Evolutionary conservation across 208 protist species (phyloP).

Genomic region (Leishmania major): DNA sequence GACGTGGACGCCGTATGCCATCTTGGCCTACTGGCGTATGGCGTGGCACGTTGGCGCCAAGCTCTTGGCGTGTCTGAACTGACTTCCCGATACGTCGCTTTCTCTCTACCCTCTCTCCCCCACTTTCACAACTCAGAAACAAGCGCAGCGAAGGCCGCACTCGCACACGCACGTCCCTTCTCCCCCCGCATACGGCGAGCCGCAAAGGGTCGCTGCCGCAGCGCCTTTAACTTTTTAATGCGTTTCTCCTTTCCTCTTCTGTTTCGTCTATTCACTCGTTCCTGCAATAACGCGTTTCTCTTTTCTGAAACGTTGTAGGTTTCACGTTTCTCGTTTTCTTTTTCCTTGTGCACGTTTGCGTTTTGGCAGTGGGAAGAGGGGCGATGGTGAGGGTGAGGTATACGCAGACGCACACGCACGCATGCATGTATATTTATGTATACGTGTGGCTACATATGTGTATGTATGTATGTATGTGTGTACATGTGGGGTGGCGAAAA

Average conservation of each 20-base stretch:
- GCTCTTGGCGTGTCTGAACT: background rate
- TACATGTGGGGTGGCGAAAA: background rate
- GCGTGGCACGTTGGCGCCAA: slow-evolving; percentile 2
- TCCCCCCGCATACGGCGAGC: background rate
- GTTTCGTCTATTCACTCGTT: background rate
- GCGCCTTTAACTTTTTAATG: background rate
- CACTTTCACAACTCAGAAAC: no score
- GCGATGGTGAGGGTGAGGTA: no score
- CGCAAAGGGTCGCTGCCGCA: background rate
- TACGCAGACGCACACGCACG: background rate
- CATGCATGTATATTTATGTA: background rate
- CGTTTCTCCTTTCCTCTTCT: background rate
- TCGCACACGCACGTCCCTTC: background rate
- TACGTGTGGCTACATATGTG: background rate
- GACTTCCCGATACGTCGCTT: background rate
- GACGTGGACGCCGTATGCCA: slow-evolving; percentile 18
- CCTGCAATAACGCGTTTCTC: background rate
- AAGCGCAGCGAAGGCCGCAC: background rate
- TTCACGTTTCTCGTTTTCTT: background rate
- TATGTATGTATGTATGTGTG: background rate
- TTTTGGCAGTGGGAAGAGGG: background rate
- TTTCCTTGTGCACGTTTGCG: background rate
- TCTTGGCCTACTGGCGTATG: slow-evolving; percentile 18
- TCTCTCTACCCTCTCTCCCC: background rate
- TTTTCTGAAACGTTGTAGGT: background rate